phyloP scores from a whole-genome alignment of 257 asterid species.

The Voacanga thouarsii region DNA sequence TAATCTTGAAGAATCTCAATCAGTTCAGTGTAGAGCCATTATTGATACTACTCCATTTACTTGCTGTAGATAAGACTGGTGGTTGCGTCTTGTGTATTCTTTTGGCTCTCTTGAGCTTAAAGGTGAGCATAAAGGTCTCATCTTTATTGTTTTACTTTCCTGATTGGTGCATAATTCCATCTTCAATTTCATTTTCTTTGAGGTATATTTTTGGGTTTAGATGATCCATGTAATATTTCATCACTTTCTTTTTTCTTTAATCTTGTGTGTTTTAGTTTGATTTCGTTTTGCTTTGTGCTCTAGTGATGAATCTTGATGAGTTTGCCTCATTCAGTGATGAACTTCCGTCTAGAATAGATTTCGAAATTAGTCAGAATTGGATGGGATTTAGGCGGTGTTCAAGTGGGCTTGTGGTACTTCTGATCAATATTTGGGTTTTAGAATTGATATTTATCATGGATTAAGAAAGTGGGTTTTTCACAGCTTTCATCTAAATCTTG shows the following conservation, averaged over 20 bases:
- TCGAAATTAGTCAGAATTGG: constrained; percentile 18
- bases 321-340: constrained; percentile 28
- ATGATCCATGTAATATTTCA: constrained; percentile 25
- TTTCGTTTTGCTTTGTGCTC: constrained; percentile 28
- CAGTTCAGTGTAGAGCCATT: constrained; percentile 1
- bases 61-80: constrained; percentile 31
- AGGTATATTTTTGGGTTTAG: constrained; percentile 13
- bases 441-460: constrained; percentile 24
- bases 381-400: constrained; percentile 24
- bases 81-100: constrained; percentile 18
- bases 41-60: not conserved
- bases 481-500: not conserved
- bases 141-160: constrained; percentile 11
- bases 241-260: not conserved
- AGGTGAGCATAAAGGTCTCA: constrained; percentile 25
- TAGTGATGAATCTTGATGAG: constrained; percentile 17
- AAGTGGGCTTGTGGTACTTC: constrained; percentile 10
- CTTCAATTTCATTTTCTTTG: constrained; percentile 13
- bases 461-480: constrained; percentile 1
- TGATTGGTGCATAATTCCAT: not conserved
- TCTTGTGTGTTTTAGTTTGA: constrained; percentile 20
- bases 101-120: constrained; percentile 22
- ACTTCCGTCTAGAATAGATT: constrained; percentile 18
- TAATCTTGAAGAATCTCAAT: constrained; percentile 4
- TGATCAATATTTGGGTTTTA: constrained; percentile 29